Conservation (phyloP, 768 basidiomycete genomes). For the Hemileccinum rubropunctum region DNA sequence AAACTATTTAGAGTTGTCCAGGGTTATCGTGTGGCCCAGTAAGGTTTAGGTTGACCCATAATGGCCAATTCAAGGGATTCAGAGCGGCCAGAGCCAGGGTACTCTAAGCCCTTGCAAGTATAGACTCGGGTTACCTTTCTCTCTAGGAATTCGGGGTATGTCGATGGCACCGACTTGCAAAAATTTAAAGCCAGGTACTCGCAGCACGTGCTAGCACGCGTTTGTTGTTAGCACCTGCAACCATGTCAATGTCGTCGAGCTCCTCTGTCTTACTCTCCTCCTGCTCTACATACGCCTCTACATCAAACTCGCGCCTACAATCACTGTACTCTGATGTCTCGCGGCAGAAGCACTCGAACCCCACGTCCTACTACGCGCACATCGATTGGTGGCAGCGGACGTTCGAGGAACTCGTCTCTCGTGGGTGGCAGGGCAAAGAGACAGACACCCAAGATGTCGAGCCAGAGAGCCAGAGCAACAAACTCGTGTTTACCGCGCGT, state of each 20-base stretch:
- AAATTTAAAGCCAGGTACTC: no score
- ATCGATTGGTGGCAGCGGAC: slow-evolving; percentile 85
- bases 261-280: slow-evolving; percentile 18
- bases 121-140: no score
- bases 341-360: slow-evolving; percentile 80
- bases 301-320: slow-evolving; percentile 52
- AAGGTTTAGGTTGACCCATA: no score
- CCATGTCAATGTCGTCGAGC: slow-evolving; percentile 17
- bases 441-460: slow-evolving; percentile 4
- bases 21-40: no score
- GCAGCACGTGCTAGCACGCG: slow-evolving; percentile 17
- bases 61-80: no score
- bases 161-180: no score
- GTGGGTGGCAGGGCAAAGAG: slow-evolving; percentile 46
- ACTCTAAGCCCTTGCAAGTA: no score
- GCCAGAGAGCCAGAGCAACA: slow-evolving; percentile 36
- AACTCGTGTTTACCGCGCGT: slow-evolving; percentile 59
- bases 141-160: no score
- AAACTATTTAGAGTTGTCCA: no score
- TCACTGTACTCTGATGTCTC: slow-evolving; percentile 89
- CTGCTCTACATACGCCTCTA: slow-evolving; percentile 28
- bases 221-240: background rate
- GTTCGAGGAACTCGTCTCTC: slow-evolving; percentile 57
- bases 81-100: no score
- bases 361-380: slow-evolving; percentile 75